These are phyloP conservation scores for Ceratobasidium sp. DNA, from an alignment of 1,284 basidiomycete genomes.

Conservation along the genomic window DNA sequence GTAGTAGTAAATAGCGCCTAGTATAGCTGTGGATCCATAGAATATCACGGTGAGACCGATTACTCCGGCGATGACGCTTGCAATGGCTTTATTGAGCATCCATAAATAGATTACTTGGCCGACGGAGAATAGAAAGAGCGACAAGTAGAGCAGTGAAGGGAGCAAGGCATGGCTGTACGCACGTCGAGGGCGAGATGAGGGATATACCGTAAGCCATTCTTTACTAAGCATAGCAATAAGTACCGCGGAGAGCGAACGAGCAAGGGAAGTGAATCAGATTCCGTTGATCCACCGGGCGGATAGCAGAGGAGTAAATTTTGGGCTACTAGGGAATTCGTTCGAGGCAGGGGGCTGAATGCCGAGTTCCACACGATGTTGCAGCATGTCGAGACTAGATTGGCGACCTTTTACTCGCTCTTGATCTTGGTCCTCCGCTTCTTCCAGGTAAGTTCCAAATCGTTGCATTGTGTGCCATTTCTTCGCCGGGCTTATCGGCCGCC, in stretches of 20 bases:
- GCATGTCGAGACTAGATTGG: background rate
- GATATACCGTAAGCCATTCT: conserved; percentile 32
- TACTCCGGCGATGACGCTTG: background rate
- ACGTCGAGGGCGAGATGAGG: background rate
- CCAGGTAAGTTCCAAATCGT: background rate
- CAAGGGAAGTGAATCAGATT: conserved; percentile 33
- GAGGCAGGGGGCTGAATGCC: background rate
- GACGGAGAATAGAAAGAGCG: conserved; percentile 20
- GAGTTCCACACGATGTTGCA: background rate
- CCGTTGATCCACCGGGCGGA: conserved; percentile 21
- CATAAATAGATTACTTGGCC: conserved; percentile 16
- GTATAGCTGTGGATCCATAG: background rate
- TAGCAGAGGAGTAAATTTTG: background rate
- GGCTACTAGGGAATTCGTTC: background rate
- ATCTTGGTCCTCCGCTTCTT: background rate
- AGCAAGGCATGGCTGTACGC: conserved; percentile 1
- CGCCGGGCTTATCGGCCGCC: background rate
- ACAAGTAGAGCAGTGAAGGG: conserved; percentile 21
- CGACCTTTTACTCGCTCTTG: background rate
- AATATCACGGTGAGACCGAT: background rate
- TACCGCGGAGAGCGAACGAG: background rate
- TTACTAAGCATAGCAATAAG: conserved; percentile 31
- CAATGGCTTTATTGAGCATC: background rate
- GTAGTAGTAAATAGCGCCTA: background rate
- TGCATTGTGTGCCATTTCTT: background rate